Percentiles rank a stretch among this genome's conserved stretches.
Conservation (phyloP, 352 stramenopile genomes). For the Phytophthora ramorum region DNA sequence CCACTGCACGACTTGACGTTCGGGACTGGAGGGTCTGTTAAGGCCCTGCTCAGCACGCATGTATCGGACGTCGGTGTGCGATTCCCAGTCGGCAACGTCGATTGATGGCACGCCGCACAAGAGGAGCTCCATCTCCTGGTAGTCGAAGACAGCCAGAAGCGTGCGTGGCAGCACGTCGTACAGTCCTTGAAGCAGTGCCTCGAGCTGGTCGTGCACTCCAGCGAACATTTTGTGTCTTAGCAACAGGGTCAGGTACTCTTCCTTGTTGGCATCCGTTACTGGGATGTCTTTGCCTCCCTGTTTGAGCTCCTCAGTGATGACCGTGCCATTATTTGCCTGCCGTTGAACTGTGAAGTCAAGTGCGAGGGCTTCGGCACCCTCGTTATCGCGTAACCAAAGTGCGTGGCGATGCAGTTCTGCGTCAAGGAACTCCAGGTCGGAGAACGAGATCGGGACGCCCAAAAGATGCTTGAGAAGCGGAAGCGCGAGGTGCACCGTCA, state of each 20-base stretch:
- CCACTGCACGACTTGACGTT: constrained; percentile 86
- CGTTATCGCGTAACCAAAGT: constrained; percentile 73
- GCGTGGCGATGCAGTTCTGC: constrained; percentile 77
- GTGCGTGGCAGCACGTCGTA: constrained; percentile 91
- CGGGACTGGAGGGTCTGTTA: constrained; percentile 41
- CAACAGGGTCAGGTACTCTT: constrained; percentile 96
- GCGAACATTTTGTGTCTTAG: constrained; percentile 95
- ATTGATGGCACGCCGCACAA: constrained; percentile 92
- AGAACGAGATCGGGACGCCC: constrained; percentile 83
- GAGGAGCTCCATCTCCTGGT: constrained; percentile 96
- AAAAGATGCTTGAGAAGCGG: constrained; percentile 87
- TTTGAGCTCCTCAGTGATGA: constrained; percentile 91
- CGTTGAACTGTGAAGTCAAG: constrained; percentile 81
- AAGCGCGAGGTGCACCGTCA: constrained; percentile 81
- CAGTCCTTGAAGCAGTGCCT: constrained; percentile 91
- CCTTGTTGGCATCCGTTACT: constrained; percentile 95
- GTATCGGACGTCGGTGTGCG: constrained; percentile 86
- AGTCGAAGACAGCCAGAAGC: constrained; percentile 92
- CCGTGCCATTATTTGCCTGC: constrained; percentile 50
- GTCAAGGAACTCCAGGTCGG: constrained; percentile 81
- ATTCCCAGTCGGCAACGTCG: constrained; percentile 91
- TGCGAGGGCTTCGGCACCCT: constrained; percentile 64
- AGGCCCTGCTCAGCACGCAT: constrained; percentile 66
- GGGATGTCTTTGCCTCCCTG: constrained; percentile 88
- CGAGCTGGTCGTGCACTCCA: constrained; percentile 90